Evolutionary conservation across 2,329 filamentous ascomycete genomes (phyloP).

Genomic region (Fusarium pseudoanthophilum): DNA sequence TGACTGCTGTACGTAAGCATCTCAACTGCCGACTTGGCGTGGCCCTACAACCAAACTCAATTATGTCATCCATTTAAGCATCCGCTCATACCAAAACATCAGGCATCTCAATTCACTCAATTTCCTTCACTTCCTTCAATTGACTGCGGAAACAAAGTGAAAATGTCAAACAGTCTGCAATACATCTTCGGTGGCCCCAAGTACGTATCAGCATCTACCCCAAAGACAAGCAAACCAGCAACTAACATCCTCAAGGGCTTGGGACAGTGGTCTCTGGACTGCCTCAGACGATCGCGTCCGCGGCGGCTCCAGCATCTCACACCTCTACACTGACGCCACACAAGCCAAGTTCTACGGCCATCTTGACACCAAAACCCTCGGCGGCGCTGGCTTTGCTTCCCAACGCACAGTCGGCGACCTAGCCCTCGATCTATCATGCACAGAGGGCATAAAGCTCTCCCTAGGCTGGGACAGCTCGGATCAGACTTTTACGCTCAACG

Average conservation of each 20-base stretch:
- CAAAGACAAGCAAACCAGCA: not conserved
- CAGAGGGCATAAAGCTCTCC: slow-evolving; percentile 69
- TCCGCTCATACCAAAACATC: not conserved
- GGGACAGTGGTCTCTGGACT: slow-evolving; percentile 71
- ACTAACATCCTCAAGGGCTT: slow-evolving; percentile 54
- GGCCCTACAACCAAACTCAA: slow-evolving; percentile 1
- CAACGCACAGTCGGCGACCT: slow-evolving; percentile 73
- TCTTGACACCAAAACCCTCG: slow-evolving; percentile 78
- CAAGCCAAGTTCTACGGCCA: slow-evolving; percentile 72
- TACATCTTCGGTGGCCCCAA: slow-evolving; percentile 56
- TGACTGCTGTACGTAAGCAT: slow-evolving; percentile 21
- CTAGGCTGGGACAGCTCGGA: slow-evolving; percentile 63
- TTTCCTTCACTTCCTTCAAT: not conserved
- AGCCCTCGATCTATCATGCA: slow-evolving; percentile 71
- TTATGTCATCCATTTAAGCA: slow-evolving; percentile 26
- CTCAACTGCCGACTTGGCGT: slow-evolving; percentile 22
- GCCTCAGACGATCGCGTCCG: slow-evolving; percentile 81
- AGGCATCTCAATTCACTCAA: not conserved
- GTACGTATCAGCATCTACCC: slow-evolving; percentile 37
- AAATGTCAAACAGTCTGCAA: slow-evolving; percentile 31
- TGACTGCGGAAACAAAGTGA: slow-evolving; percentile 19
- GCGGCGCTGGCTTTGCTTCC: slow-evolving; percentile 84
- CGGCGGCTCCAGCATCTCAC: slow-evolving; percentile 72
- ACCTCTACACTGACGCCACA: slow-evolving; percentile 51
- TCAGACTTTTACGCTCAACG: slow-evolving; percentile 77